Percentiles rank a stretch among this genome's conserved stretches.
Evolutionary conservation across 78 protist species (phyloP).

Genomic region (Reticulomyxa filosa): DNA sequence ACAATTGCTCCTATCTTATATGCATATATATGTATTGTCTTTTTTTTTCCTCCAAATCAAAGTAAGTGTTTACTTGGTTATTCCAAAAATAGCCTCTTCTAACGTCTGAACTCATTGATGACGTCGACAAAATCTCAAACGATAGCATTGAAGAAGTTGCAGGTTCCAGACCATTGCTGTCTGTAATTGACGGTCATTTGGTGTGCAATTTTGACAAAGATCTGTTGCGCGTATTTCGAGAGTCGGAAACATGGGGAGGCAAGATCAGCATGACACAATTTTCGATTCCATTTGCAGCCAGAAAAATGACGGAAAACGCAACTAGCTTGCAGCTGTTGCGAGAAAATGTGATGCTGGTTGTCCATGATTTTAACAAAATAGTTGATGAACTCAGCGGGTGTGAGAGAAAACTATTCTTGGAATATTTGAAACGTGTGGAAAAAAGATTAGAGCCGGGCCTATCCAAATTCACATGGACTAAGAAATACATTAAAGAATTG

Average conservation of each 20-base stretch:
- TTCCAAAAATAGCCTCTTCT: too few species aligned
- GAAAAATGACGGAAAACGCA: slow-evolving; percentile 8
- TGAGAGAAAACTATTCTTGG: slow-evolving; percentile 29
- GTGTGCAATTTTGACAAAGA: slow-evolving; percentile 23
- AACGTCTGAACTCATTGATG: too few species aligned
- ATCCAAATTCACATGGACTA: slow-evolving; percentile 28
- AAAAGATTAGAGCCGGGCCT: slow-evolving; percentile 28
- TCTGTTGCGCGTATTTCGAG: slow-evolving; percentile 29
- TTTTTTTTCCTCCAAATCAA: too few species aligned
- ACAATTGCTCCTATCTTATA: too few species aligned
- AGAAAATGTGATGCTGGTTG: slow-evolving; percentile 34
- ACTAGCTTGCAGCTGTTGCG: slow-evolving; percentile 30
- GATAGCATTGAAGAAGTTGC: too few species aligned
- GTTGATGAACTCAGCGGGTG: slow-evolving; percentile 5
- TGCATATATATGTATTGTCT: too few species aligned
- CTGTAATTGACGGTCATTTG: too few species aligned
- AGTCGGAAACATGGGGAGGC: slow-evolving; percentile 38
- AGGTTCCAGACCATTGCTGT: too few species aligned
- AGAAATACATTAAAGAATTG: slow-evolving; percentile 9
- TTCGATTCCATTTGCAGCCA: slow-evolving; percentile 20
- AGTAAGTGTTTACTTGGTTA: too few species aligned
- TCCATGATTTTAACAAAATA: slow-evolving; percentile 42
- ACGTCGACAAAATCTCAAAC: too few species aligned
- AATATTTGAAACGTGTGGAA: slow-evolving; percentile 22
- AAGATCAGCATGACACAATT: slow-evolving; percentile 3